Percentiles rank a stretch among this genome's conserved stretches.
These are phyloP conservation scores for Nigrospora sphaerica DNA, from an alignment of 2,329 filamentous ascomycete species.

Conservation along the genomic window DNA sequence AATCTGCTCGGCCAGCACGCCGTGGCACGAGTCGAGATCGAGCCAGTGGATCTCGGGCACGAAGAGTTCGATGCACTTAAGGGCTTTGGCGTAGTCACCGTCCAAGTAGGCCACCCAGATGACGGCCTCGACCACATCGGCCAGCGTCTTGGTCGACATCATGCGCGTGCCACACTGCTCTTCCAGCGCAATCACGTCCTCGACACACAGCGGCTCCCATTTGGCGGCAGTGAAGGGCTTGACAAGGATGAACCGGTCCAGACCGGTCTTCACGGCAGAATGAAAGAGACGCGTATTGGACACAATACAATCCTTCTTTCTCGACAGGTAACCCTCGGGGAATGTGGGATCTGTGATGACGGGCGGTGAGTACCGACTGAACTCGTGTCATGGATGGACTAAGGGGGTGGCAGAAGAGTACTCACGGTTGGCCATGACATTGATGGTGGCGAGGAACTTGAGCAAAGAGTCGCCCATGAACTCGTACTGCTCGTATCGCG, in stretches of 20 bases:
- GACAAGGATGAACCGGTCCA: constrained; percentile 68
- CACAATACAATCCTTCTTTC: constrained; percentile 61
- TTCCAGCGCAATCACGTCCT: constrained; percentile 25
- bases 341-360: constrained; percentile 47
- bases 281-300: constrained; percentile 67
- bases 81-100: constrained; percentile 57
- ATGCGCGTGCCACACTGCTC: constrained; percentile 2
- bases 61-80: constrained; percentile 59
- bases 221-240: constrained; percentile 59
- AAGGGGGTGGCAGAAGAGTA: constrained; percentile 2
- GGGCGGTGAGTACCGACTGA: background rate
- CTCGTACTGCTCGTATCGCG: constrained; percentile 77
- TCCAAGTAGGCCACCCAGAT: constrained; percentile 69
- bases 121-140: constrained; percentile 80
- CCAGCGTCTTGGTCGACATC: constrained; percentile 65
- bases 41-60: constrained; percentile 53
- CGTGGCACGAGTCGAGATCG: constrained; percentile 31
- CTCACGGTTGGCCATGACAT: constrained; percentile 50
- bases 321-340: constrained; percentile 71
- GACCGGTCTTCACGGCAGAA: constrained; percentile 53
- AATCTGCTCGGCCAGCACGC: constrained; percentile 35
- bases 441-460: constrained; percentile 64
- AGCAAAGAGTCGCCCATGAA: constrained; percentile 81
- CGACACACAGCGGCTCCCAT: constrained; percentile 63
- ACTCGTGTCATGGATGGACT: background rate